Evolutionary conservation across 768 basidiomycete species (phyloP).

Genomic region (Phlebiopsis gigantea): DNA sequence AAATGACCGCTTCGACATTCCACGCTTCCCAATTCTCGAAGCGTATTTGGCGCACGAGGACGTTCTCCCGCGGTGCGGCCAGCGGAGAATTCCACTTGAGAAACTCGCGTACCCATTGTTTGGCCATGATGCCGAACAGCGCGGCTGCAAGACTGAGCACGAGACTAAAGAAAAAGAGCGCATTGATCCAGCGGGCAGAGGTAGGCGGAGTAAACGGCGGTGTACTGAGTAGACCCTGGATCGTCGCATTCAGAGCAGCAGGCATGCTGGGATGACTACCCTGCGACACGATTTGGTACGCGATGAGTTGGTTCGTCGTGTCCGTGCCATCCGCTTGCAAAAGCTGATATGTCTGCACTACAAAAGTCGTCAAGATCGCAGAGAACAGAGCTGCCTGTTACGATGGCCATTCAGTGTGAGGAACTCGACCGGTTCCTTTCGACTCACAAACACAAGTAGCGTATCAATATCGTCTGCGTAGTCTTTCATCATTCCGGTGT

Average conservation of each 20-base stretch:
- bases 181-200: constrained; percentile 1
- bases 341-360: neutral
- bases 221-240: neutral
- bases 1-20: neutral
- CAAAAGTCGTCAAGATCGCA: constrained; percentile 4
- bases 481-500: constrained; percentile 5
- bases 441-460: constrained; percentile 8
- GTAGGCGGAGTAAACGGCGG: neutral
- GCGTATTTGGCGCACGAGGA: neutral
- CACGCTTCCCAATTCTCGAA: constrained; percentile 2
- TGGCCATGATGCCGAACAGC: constrained; percentile 3
- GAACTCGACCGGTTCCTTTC: too few relatives aligned
- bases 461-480: constrained; percentile 12
- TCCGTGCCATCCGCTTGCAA: neutral
- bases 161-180: constrained; percentile 7
- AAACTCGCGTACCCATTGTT: constrained; percentile 12
- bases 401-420: too few relatives aligned
- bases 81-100: neutral
- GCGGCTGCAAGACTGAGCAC: constrained; percentile 8
- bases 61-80: neutral
- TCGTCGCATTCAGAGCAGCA: neutral
- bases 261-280: neutral
- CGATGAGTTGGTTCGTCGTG: constrained; percentile 2
- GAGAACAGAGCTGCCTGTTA: constrained; percentile 8
- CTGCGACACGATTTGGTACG: neutral